phyloP scores from a whole-genome alignment of 225 moss, liverwort and hornwort species.

The Marchantia polymorpha region DNA sequence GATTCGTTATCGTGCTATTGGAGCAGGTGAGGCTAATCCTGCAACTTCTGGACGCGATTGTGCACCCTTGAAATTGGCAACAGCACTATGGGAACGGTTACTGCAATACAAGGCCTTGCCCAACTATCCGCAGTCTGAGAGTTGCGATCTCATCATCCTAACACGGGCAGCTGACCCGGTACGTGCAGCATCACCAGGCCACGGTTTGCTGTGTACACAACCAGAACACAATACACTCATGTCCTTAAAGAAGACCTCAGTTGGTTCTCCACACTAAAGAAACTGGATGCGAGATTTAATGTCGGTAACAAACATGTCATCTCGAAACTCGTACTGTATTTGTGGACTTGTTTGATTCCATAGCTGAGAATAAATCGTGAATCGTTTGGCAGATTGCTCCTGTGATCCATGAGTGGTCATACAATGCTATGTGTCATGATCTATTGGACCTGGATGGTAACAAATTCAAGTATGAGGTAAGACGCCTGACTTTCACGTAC shows the following conservation, averaged over 20 bases:
- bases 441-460: conserved; percentile 68
- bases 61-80: conserved; percentile 71
- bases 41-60: conserved; percentile 57
- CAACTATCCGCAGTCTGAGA: conserved; percentile 72
- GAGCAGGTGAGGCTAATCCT: conserved; percentile 44
- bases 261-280: neutral
- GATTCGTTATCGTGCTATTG: conserved; percentile 66
- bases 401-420: conserved; percentile 92
- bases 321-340: too few relatives aligned
- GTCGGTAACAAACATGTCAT: neutral
- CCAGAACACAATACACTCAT: neutral
- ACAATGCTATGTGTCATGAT: conserved; percentile 86
- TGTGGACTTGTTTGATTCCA: neutral
- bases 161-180: conserved; percentile 87
- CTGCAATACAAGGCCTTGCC: conserved; percentile 66
- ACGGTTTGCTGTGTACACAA: neutral
- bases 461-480: conserved; percentile 79
- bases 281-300: neutral
- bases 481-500: neutral
- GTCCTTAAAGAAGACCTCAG: neutral
- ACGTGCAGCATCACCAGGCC: neutral
- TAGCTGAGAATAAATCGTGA: neutral
- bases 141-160: conserved; percentile 82
- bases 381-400: conserved; percentile 63
- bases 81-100: conserved; percentile 69